Conservation (phyloP, 1,139 yeast genomes). For the Saccharomyces pastorianus region DNA sequence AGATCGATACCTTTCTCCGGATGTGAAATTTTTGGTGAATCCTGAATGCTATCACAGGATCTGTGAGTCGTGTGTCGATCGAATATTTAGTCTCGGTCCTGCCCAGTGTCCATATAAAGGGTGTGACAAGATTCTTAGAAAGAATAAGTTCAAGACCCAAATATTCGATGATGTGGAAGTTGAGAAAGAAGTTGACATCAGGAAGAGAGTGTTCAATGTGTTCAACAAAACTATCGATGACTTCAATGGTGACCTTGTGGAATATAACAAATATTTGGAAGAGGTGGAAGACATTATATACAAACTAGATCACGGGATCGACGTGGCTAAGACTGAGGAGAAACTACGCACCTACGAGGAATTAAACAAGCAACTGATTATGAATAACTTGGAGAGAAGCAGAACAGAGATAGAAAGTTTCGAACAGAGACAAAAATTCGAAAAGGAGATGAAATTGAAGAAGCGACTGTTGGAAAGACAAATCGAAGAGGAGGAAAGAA, state of each 20-base stretch:
- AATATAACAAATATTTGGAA: constrained; percentile 72
- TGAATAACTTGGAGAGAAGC: constrained; percentile 64
- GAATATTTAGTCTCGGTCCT: constrained; percentile 90
- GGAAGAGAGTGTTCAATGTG: constrained; percentile 67
- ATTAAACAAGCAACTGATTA: constrained; percentile 65
- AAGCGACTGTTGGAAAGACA: constrained; percentile 58
- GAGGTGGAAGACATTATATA: constrained; percentile 74
- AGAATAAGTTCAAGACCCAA: constrained; percentile 85
- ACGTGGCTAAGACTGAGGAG: constrained; percentile 63
- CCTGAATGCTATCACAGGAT: constrained; percentile 97
- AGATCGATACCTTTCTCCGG: constrained; percentile 87
- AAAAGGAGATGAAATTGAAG: constrained; percentile 52
- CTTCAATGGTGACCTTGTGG: constrained; percentile 49
- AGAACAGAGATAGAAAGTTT: constrained; percentile 59
- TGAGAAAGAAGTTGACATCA: constrained; percentile 85
- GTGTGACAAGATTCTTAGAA: constrained; percentile 79
- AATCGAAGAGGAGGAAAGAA: constrained; percentile 61
- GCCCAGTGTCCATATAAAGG: constrained; percentile 93
- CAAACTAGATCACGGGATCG: constrained; percentile 63
- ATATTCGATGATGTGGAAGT: constrained; percentile 83
- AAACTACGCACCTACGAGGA: constrained; percentile 64
- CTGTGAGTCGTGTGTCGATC: constrained; percentile 92
- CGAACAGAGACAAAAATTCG: constrained; percentile 43
- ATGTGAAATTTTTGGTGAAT: constrained; percentile 82
- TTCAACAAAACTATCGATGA: constrained; percentile 78